Base-by-base conservation (phyloP, 2,329 filamentous ascomycete genomes). In the Beauveria sp. region DNA sequence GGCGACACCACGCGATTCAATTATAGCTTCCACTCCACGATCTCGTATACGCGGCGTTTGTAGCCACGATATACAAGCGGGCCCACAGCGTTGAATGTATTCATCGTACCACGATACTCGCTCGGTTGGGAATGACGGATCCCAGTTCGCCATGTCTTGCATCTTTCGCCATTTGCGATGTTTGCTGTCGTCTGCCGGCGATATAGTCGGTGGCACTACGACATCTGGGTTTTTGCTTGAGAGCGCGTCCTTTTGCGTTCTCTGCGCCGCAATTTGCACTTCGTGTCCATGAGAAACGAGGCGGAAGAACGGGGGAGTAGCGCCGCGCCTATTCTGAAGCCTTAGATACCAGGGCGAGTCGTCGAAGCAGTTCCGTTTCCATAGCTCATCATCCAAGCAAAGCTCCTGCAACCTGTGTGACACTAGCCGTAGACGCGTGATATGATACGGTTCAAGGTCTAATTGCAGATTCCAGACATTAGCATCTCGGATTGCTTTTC, bases 81-180 rank as follows among this genome's bases (percentile, higher is more conserved):
- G 86, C 1, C 85, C 91, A 73, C 92, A 82, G 40, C 92, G 83
- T 58, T 92, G 90, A 64, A 96, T 88, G 69, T 92, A 96, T 72
- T 97, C 92, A 60, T 89, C 83, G 71, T 96, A 96, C 88, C 91
- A 97, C 54, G 89, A 85, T 22, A 92, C 80, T 46, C 78, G 79
- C 73, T 97, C 92, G 5, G 75, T 77, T 0, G 86, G 83, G 64
- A 88, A 91, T 0, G 84, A 84, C 0, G 90, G 90, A 66, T 96
- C 91, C 92, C 92, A 96, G 66, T 91, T 91, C 5, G 87, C 86
- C 69, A 89, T 77, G 61, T 90, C 82, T 55, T 85, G 81, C 1
- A 69, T 60, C 34, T 66, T 66, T 30, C 66, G 68, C 46, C 68
- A 59, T 57, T 64, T 67, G 24, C 56, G 59, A n/a, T 44, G 56